Base-by-base conservation (phyloP, 768 basidiomycete genomes). In the Boletellus emodensis region DNA sequence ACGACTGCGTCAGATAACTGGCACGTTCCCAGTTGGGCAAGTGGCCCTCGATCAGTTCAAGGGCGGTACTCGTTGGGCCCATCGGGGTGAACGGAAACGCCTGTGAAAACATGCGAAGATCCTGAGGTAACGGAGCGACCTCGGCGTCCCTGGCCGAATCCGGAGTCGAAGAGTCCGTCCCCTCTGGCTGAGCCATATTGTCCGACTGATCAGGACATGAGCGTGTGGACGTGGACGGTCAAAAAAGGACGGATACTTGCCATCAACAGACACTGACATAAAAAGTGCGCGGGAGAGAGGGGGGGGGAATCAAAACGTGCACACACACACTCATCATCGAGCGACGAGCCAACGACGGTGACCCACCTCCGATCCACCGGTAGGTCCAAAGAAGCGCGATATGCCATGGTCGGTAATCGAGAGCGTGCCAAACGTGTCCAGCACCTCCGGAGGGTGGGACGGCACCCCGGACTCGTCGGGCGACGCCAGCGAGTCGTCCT, bases 361-460 rank as follows among this genome's bases (percentile, higher is more conserved):
- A 71, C 81, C 52, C 55, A 85, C 84, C 74, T 87, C 83, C 42
- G 78, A 75, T 30, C 84, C 84, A 13, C 82, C 85, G 1, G 83
- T 83, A 2, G 81, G 81, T 1, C 82, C 82, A 72, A 83, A 83
- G 61, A 83, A 84, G 48, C 77, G 70, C n/a, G 80, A 77, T 40
- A 79, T 75, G 0, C 81, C 82, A 55, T 79, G 74, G 59, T 83
- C 79, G 14, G 77, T 75, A 50, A 84, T 81, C 24, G 79, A 78
- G 45, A 84, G 65, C 15, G 81, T 84, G 39, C 82, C 82, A 55
- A 84, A 80, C 0, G 78, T 71, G 49, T 83, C 80, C 33, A 82
- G 71, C 1, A 77, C 61, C 34, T 83, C 82, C 14, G 66, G 58
- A 33, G 72, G 50, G n/a, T 57, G 51, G 14, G 32, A 36, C 33